Conservation (phyloP, 169 alveolate genomes). For the Eimeria falciformis region DNA sequence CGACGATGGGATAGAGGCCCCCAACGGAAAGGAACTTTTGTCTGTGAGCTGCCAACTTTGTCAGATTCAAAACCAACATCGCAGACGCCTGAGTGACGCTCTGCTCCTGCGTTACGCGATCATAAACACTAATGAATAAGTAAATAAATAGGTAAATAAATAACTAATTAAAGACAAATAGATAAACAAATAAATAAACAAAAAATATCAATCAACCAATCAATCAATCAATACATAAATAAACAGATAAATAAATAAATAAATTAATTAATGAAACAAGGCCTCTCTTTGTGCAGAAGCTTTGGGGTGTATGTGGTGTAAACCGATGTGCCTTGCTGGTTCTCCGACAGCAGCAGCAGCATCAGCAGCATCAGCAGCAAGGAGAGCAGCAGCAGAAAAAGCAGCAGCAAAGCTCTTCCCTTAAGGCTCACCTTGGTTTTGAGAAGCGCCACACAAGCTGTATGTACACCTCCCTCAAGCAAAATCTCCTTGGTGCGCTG, state of each 20-base stretch:
- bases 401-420: background rate
- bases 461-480: slow-evolving; percentile 5
- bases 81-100: background rate
- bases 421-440: background rate
- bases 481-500: slow-evolving; percentile 50
- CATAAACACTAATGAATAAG: background rate
- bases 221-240: background rate
- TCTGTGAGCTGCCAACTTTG: slow-evolving; percentile 45
- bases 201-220: background rate
- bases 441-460: background rate
- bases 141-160: background rate
- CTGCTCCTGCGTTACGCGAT: background rate
- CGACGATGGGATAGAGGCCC: slow-evolving; percentile 26
- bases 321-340: no score
- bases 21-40: slow-evolving; percentile 42
- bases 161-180: background rate
- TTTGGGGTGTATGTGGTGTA: no score
- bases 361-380: slow-evolving; percentile 15
- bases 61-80: slow-evolving; percentile 45
- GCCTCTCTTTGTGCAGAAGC: no score
- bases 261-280: background rate
- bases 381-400: background rate
- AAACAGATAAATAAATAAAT: background rate
- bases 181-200: no score
- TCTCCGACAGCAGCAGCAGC: background rate